A percentile compares a stretch with the other conserved stretches of the same genome.
Conservation (phyloP, 306 rosid species). For the Chamaecrista fasciculata region DNA sequence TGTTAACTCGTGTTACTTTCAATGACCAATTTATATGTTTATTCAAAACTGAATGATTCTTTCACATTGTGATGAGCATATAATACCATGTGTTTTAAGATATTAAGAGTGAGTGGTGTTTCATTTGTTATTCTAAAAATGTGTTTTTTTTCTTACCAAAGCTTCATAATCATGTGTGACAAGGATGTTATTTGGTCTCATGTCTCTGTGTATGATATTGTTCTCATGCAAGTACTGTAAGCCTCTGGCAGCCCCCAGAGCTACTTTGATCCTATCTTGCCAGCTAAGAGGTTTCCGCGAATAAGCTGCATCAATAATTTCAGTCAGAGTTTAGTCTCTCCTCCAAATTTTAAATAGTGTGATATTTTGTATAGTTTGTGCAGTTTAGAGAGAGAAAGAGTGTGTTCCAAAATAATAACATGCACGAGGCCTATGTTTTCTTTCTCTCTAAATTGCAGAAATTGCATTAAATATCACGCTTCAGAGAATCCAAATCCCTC, state of each 20-base stretch:
- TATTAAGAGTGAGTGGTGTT: background rate
- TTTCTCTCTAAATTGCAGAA: too few species aligned
- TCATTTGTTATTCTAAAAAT: background rate
- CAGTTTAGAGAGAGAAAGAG: too few species aligned
- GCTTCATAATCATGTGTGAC: conserved; percentile 68
- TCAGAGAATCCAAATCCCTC: too few species aligned
- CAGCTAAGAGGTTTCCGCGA: conserved; percentile 50
- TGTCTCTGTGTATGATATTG: conserved; percentile 72
- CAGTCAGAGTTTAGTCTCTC: background rate
- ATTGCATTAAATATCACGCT: too few species aligned
- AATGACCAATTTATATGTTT: too few species aligned
- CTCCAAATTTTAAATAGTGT: too few species aligned
- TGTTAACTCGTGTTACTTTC: too few species aligned
- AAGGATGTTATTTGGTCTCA: conserved; percentile 83
- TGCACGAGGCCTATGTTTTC: too few species aligned
- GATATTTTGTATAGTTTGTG: too few species aligned
- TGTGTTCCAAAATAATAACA: too few species aligned
- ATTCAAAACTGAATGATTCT: too few species aligned
- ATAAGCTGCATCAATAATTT: conserved; percentile 50
- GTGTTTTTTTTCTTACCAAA: conserved; percentile 45
- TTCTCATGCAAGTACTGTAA: conserved; percentile 59
- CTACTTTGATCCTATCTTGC: conserved; percentile 64
- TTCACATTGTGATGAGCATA: background rate
- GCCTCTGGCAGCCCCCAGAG: conserved; percentile 70
- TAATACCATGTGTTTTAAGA: background rate